Evolutionary conservation across 2,329 filamentous ascomycete genomes (phyloP).

Genomic region (Phialocephala sp.): DNA sequence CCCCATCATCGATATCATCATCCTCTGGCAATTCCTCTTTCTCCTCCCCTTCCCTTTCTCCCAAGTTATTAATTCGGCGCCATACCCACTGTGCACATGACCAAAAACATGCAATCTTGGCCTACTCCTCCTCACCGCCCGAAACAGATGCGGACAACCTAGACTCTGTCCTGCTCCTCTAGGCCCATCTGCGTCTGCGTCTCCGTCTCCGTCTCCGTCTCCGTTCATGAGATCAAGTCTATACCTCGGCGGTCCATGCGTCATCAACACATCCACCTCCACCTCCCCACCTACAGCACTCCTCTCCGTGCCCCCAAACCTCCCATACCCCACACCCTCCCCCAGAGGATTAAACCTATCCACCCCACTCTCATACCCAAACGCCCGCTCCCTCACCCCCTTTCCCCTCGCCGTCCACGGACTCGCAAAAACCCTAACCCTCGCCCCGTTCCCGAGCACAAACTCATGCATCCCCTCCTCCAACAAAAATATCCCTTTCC

Average conservation of each 20-base stretch:
- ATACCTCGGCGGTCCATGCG: constrained; percentile 46
- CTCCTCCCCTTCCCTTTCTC: constrained; percentile 26
- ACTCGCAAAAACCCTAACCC: constrained; percentile 38
- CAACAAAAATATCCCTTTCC: constrained; percentile 33
- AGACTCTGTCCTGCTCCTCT: constrained; percentile 53
- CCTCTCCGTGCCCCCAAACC: not conserved
- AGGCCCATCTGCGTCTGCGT: constrained; percentile 10
- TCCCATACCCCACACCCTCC: constrained; percentile 20
- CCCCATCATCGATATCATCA: constrained; percentile 39
- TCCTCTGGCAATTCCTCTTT: constrained; percentile 25
- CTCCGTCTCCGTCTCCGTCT: constrained; percentile 41
- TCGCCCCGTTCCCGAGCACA: constrained; percentile 33
- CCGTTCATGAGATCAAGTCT: constrained; percentile 34
- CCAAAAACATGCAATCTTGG: constrained; percentile 61
- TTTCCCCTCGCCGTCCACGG: constrained; percentile 34
- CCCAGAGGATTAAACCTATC: constrained; percentile 36
- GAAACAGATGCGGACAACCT: constrained; percentile 39
- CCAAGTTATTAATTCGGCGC: constrained; percentile 59
- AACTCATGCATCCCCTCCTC: constrained; percentile 38
- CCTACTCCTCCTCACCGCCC: constrained; percentile 49
- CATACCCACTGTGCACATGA: constrained; percentile 65
- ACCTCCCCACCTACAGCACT: not conserved
- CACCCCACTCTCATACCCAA: constrained; percentile 32
- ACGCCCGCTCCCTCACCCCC: constrained; percentile 31
- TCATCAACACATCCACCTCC: constrained; percentile 47